These are phyloP conservation scores for Ceratocystis eucalypticola DNA, from an alignment of 2,329 filamentous ascomycete genomes.

Conservation along the genomic window DNA sequence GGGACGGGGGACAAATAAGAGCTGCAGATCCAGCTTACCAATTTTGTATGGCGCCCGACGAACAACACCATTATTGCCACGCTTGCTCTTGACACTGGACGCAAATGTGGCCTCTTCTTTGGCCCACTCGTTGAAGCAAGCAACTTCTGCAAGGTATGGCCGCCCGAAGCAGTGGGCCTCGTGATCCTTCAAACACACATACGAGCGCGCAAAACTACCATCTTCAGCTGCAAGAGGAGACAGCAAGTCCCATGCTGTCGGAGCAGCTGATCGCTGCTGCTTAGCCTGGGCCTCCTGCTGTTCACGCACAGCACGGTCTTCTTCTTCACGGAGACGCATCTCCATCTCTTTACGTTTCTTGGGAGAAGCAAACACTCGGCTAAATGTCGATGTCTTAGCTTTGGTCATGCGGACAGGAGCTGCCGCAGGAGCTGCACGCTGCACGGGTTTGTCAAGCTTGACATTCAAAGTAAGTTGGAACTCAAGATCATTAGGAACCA, in stretches of 20 bases:
- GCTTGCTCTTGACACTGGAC: slow-evolving; percentile 92
- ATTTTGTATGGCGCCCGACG: slow-evolving; percentile 91
- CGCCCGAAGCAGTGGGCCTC: slow-evolving; percentile 79
- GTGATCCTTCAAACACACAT: slow-evolving; percentile 86
- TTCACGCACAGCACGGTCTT: slow-evolving; percentile 54
- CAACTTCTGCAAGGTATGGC: slow-evolving; percentile 74
- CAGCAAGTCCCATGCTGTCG: slow-evolving; percentile 72
- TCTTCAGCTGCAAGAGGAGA: slow-evolving; percentile 79
- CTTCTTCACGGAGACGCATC: slow-evolving; percentile 67
- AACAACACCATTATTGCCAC: slow-evolving; percentile 53
- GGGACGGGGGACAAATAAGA: slow-evolving; percentile 87
- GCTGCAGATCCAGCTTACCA: slow-evolving; percentile 83
- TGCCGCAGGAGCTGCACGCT: slow-evolving; percentile 40
- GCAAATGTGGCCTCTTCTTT: slow-evolving; percentile 65
- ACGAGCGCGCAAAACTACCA: slow-evolving; percentile 86
- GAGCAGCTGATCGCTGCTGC: slow-evolving; percentile 47
- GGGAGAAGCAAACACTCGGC: slow-evolving; percentile 81
- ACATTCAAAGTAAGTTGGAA: slow-evolving; percentile 96
- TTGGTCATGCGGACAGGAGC: slow-evolving; percentile 40
- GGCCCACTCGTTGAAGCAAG: slow-evolving; percentile 98
- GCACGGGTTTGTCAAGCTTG: slow-evolving; percentile 71
- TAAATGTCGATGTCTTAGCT: slow-evolving; percentile 76
- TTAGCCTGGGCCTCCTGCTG: slow-evolving; percentile 52
- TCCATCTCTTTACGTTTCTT: slow-evolving; percentile 96
- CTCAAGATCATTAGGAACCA: slow-evolving; percentile 94